Evolutionary conservation across 371 early-diverging fungal species (phyloP), one percentile per base, ranked within the genome.

Genomic region (Circinella minor): DNA sequence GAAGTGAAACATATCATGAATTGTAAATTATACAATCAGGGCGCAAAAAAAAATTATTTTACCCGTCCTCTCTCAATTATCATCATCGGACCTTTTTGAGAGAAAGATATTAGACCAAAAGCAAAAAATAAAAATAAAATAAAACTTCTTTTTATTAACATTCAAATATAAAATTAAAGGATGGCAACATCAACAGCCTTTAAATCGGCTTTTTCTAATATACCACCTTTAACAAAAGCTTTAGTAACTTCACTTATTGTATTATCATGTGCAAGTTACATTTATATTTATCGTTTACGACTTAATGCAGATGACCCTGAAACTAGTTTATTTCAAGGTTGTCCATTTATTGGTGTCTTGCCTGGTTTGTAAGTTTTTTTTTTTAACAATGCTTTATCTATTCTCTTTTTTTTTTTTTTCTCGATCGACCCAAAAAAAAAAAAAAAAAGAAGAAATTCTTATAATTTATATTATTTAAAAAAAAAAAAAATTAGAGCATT

Each of bases 321-420:
- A 27, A 9, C 57, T 27, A 48, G 27, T 13, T 63, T 69, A 7
- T 66, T 62, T 55, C 38, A 36, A 7, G 63, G 65, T 18, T 77
- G 82, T 66, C 82, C 84, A 4, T 72, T 82, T 49, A 69, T 85
- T 66, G 82, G 82, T 13, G 72, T 85, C 37, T 71, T 85, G 13
- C 85, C 85, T 67, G 85, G 82, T 73, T 73, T 77, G 85, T 85
- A 79, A 74, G 72, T 43, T 3, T 6, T 43, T 43, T 27, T 27
- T 27, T 27, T 27, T 65, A 11, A 15, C 11, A n/a, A 43, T 18
- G 34, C 11, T 57, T 57, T 7, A 54, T 36, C 34, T 15, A 51
- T 20, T 11, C 15, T 18, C 18, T 43, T 37, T 61, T 7, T n/a
- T 55, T 14, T 9, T 38, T 59, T 49, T 39, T 39, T 39, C n/a